These are phyloP conservation scores for Salvia hispanica DNA, from an alignment of 257 asterid genomes.

Conservation along the genomic window DNA sequence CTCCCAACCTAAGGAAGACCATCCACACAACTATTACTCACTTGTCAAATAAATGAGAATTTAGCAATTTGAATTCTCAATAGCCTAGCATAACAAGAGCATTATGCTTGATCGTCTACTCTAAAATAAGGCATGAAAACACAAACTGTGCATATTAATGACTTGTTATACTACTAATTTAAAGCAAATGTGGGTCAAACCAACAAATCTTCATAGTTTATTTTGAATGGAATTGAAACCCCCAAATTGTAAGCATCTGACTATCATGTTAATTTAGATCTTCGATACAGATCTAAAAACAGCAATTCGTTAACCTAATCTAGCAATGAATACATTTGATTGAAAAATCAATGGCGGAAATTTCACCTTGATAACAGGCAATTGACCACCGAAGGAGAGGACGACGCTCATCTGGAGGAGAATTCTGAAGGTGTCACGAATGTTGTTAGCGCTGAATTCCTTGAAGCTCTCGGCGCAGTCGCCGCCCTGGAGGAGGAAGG, in stretches of 20 bases:
- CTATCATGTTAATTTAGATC: not conserved
- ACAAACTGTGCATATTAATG: not conserved
- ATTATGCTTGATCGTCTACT: not conserved
- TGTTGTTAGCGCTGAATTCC: constrained; percentile 76
- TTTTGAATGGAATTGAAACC: not conserved
- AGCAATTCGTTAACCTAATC: not conserved
- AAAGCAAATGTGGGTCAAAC: not conserved
- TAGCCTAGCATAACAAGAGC: not conserved
- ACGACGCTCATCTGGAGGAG: constrained; percentile 83
- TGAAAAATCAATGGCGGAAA: not conserved
- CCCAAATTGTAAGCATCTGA: not conserved
- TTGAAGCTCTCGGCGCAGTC: constrained; percentile 89
- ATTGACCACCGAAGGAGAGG: constrained; percentile 79
- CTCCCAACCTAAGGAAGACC: constrained; percentile 61
- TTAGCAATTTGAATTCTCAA: not conserved
- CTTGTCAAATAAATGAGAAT: not conserved
- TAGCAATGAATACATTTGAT: not conserved
- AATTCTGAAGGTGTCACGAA: constrained; percentile 78
- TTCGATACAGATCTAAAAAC: constrained; percentile 29
- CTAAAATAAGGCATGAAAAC: not conserved
- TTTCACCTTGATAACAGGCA: constrained; percentile 71
- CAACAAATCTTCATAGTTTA: not conserved
- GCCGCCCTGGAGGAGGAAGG: constrained; percentile 85
- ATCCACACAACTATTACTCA: constrained; percentile 18
- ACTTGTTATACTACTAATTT: not conserved